phyloP scores from a whole-genome alignment of 371 early-diverging fungal species.

The Actinomucor elegans region DNA sequence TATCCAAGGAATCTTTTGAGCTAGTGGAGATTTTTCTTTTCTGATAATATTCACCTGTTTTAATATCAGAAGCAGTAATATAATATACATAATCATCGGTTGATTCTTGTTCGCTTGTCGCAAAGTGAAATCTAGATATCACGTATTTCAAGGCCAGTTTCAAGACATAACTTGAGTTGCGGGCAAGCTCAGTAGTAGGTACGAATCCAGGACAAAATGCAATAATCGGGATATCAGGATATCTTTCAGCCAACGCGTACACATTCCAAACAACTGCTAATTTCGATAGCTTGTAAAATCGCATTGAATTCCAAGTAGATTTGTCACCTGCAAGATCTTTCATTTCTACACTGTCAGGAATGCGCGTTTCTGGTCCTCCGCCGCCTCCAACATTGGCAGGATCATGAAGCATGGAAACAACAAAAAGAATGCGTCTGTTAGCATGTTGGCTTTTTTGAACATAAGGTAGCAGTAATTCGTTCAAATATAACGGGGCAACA shows the following conservation, averaged over 20 bases:
- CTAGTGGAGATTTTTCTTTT: constrained; percentile 13
- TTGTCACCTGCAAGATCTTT: constrained; percentile 25
- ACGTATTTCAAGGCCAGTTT: constrained; percentile 25
- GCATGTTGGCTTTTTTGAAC: constrained; percentile 17
- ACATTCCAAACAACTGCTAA: constrained; percentile 21
- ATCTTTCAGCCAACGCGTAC: constrained; percentile 12
- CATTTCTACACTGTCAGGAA: constrained; percentile 21
- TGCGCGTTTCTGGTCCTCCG: background rate
- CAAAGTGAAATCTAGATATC: constrained; percentile 24
- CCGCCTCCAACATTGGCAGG: constrained; percentile 24
- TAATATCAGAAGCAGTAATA: constrained; percentile 19
- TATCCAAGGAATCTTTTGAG: constrained; percentile 31
- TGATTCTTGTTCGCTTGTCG: constrained; percentile 27
- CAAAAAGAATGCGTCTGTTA: constrained; percentile 28
- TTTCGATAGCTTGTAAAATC: constrained; percentile 43
- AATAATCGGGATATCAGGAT: constrained; percentile 11
- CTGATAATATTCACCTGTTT: constrained; percentile 20
- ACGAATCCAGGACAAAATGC: constrained; percentile 48
- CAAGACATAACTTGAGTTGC: constrained; percentile 18
- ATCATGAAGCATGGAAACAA: constrained; percentile 39
- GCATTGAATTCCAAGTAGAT: constrained; percentile 27
- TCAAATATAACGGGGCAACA: constrained; percentile 38
- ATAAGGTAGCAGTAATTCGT: constrained; percentile 20
- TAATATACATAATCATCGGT: constrained; percentile 34
- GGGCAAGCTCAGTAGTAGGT: constrained; percentile 35